These are phyloP conservation scores for Microbotryum intermedium DNA, from an alignment of 1,284 basidiomycete species.

Conservation along the genomic window DNA sequence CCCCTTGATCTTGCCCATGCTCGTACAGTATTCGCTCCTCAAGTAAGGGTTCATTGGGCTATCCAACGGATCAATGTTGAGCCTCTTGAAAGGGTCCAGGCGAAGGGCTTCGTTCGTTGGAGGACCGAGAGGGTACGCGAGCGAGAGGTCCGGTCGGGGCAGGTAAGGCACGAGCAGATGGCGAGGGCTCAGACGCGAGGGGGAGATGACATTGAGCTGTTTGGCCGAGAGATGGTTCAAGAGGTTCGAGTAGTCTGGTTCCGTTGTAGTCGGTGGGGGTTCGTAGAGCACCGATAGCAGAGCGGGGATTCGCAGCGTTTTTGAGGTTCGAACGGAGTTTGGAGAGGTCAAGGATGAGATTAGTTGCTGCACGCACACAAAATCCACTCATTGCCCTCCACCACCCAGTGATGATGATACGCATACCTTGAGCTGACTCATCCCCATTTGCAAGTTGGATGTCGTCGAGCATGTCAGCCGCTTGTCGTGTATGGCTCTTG, in stretches of 20 bases:
- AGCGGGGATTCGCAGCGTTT: no score
- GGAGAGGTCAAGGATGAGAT: no score
- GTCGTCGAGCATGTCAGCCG: no score
- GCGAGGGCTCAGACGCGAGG: conserved; percentile 21
- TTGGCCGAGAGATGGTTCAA: conserved; percentile 10
- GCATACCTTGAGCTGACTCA: no score
- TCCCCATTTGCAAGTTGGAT: no score
- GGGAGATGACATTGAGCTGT: conserved; percentile 13
- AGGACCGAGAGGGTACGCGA: conserved; percentile 27
- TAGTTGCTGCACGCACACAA: no score
- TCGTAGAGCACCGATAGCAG: no score
- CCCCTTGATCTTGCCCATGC: conserved; percentile 74
- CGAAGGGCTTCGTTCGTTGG: conserved; percentile 12
- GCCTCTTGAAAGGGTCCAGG: conserved; percentile 50
- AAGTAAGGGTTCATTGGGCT: conserved; percentile 55
- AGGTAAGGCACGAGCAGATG: conserved; percentile 22
- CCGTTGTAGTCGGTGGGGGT: background rate
- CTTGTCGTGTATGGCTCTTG: no score
- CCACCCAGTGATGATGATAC: no score
- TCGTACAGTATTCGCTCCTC: conserved; percentile 59
- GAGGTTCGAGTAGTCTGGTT: conserved; percentile 12
- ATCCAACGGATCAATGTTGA: conserved; percentile 20
- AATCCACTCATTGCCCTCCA: no score
- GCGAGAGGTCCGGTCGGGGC: conserved; percentile 13
- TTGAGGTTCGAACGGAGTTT: no score